phyloP scores from a whole-genome alignment of 1,284 basidiomycete species.

The Ustilago sp. region DNA sequence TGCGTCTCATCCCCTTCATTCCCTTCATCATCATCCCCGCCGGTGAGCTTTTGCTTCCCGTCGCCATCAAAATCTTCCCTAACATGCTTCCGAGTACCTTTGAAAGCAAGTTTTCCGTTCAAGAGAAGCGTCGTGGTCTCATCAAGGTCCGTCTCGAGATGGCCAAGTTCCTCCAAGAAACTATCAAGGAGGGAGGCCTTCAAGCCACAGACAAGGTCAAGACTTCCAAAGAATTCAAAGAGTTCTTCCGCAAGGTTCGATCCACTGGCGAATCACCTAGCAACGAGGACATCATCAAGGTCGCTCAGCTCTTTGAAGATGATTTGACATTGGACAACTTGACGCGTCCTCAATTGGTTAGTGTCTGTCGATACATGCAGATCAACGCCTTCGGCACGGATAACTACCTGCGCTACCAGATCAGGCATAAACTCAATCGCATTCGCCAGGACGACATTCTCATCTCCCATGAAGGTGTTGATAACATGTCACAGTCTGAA shows the following conservation, averaged over 20 bases:
- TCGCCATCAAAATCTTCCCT: slow-evolving; percentile 96
- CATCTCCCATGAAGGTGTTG: slow-evolving; percentile 89
- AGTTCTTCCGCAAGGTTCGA: slow-evolving; percentile 98
- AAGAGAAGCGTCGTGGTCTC: slow-evolving; percentile 96
- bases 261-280: slow-evolving; percentile 95
- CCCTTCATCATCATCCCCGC: slow-evolving; percentile 96
- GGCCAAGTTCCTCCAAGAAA: slow-evolving; percentile 99
- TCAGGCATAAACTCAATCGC: slow-evolving; percentile 84
- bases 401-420: slow-evolving; percentile 94
- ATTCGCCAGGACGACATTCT: slow-evolving; percentile 90
- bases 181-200: slow-evolving; percentile 90
- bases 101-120: slow-evolving; percentile 86
- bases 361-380: slow-evolving; percentile 92
- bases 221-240: slow-evolving; percentile 94
- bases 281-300: slow-evolving; percentile 86
- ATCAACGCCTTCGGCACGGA: slow-evolving; percentile 98
- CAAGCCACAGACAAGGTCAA: slow-evolving; percentile 86
- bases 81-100: slow-evolving; percentile 99
- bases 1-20: slow-evolving; percentile 93
- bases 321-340: slow-evolving; percentile 98
- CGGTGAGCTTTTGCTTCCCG: slow-evolving; percentile 97
- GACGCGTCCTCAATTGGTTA: slow-evolving; percentile 94
- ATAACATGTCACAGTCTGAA: slow-evolving; percentile 88
- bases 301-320: slow-evolving; percentile 96
- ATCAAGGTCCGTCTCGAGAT: slow-evolving; percentile 95